Percentiles rank a stretch among this genome's conserved stretches.
Evolutionary conservation across 164 flowering plant species (phyloP).

Genomic region (Saururus chinensis): DNA sequence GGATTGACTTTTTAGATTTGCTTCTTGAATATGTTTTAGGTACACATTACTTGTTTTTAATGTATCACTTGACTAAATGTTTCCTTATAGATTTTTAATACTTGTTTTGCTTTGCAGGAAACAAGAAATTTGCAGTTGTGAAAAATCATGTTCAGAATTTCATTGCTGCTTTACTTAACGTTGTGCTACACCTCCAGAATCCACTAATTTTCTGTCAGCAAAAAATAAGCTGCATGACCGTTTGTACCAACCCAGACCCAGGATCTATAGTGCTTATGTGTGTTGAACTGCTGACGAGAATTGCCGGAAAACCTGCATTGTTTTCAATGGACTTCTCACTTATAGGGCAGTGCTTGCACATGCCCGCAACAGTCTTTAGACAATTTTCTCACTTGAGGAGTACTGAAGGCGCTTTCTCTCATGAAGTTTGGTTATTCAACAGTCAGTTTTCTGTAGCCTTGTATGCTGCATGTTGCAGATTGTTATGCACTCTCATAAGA

Average conservation of each 20-base stretch:
- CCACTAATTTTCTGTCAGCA: slow-evolving; percentile 41
- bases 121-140: slow-evolving; percentile 41
- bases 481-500: slow-evolving; percentile 55
- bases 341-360: slow-evolving; percentile 43
- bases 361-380: slow-evolving; percentile 63
- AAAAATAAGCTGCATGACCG: slow-evolving; percentile 5
- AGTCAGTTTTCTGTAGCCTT: slow-evolving; percentile 42
- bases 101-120: slow-evolving; percentile 35
- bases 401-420: slow-evolving; percentile 9
- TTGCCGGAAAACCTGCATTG: slow-evolving; percentile 51
- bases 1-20: slow-evolving; percentile 75
- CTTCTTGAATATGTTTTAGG: slow-evolving; percentile 75
- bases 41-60: slow-evolving; percentile 11
- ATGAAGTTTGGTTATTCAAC: slow-evolving; percentile 19
- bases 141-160: slow-evolving; percentile 48
- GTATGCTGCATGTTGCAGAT: slow-evolving; percentile 70
- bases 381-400: slow-evolving; percentile 28
- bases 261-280: slow-evolving; percentile 87
- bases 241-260: slow-evolving; percentile 46
- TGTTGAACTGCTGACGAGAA: slow-evolving; percentile 54
- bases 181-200: slow-evolving; percentile 67
- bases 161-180: slow-evolving; percentile 48
- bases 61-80: neutral
- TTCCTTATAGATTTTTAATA: slow-evolving; percentile 4
- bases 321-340: slow-evolving; percentile 50